Conservation (phyloP, 495 filamentous ascomycete genomes). For the Podospora fimiseda region DNA sequence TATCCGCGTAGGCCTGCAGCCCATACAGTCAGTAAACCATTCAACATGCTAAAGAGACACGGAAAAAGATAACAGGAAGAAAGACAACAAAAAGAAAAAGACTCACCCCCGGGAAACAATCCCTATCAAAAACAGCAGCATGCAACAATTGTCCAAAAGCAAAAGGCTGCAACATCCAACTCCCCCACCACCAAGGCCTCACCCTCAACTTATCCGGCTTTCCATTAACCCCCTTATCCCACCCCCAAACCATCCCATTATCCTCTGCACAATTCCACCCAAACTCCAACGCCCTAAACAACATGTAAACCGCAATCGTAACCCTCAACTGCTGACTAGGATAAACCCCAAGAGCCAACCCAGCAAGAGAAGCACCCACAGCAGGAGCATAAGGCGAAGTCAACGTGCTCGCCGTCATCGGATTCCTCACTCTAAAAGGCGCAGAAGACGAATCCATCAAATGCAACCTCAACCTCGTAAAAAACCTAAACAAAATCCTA, state of each 20-base stretch:
- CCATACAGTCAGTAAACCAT: conserved; percentile 4
- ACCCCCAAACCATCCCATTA: conserved; percentile 68
- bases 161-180: conserved; percentile 92
- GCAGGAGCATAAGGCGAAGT: conserved; percentile 80
- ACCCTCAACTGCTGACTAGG: conserved; percentile 71
- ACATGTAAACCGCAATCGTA: conserved; percentile 70
- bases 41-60: not conserved
- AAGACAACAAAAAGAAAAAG: not conserved
- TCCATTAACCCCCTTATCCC: conserved; percentile 29
- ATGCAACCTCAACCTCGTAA: conserved; percentile 68
- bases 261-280: conserved; percentile 77
- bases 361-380: conserved; percentile 79
- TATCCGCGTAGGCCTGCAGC: conserved; percentile 57
- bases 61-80: not conserved
- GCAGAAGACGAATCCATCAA: conserved; percentile 66
- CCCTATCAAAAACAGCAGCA: conserved; percentile 86
- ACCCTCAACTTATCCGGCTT: conserved; percentile 33
- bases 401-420: conserved; percentile 61
- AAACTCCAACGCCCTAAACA: conserved; percentile 77
- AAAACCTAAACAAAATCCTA: conserved; percentile 83
- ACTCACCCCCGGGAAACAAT: conserved; percentile 62
- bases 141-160: conserved; percentile 86
- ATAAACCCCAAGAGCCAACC: conserved; percentile 71
- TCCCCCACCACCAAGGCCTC: conserved; percentile 85
- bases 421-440: conserved; percentile 78